A percentile compares a stretch with the other conserved stretches of the same genome.
Conservation (phyloP, 1,139 yeast genomes). For the Yarrowia galli region DNA sequence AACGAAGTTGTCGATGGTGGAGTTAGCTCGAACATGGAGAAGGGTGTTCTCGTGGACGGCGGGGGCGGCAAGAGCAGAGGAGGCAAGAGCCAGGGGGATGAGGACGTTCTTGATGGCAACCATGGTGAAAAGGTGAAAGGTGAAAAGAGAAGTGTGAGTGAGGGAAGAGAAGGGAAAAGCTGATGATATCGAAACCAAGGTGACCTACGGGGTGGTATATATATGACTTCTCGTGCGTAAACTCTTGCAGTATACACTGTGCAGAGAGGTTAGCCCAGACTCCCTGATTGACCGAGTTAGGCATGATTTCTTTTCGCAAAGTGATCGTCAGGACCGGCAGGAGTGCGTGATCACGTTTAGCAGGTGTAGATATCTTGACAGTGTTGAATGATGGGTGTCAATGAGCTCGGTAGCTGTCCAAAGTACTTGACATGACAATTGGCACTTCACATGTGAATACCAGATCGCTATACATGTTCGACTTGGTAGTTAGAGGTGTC, state of each 20-base stretch:
- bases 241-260: conserved; percentile 7
- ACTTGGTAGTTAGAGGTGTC: background rate
- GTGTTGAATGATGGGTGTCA: background rate
- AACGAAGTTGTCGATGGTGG: conserved; percentile 17
- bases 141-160: background rate
- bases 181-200: background rate
- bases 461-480: background rate
- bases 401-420: background rate
- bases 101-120: conserved; percentile 32
- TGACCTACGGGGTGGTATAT: background rate
- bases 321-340: conserved; percentile 30
- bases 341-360: conserved; percentile 6
- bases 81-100: conserved; percentile 29
- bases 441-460: background rate
- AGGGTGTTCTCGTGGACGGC: conserved; percentile 10
- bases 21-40: conserved; percentile 19
- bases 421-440: background rate
- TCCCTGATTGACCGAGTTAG: conserved; percentile 26
- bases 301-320: conserved; percentile 18
- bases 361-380: background rate
- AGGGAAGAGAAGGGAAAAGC: conserved; percentile 8
- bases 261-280: background rate
- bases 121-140: background rate
- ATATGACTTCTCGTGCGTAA: conserved; percentile 1
- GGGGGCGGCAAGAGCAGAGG: conserved; percentile 21